Evolutionary conservation across 2,329 filamentous ascomycete species (phyloP), one percentile per base, ranked within the genome.

Genomic region (Alternaria brassicicola): DNA sequence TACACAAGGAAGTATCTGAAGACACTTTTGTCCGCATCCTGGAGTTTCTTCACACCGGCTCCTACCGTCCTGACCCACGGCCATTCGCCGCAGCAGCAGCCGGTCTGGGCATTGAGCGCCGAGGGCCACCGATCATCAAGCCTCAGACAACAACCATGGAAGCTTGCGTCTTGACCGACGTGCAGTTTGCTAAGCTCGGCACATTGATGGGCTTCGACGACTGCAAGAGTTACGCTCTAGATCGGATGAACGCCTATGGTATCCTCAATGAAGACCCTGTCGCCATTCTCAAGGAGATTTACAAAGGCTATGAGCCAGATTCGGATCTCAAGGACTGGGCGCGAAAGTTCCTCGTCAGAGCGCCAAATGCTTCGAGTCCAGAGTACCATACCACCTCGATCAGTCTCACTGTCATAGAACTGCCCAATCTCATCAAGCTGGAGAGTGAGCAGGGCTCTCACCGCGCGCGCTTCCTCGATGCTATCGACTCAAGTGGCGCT

Each of bases 231-330:
- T 67, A 76, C 28, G 74, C 76, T 5, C 61, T 81, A 8, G 46
- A 70, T 1, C 68, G 76, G 2, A 63, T 80, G 38, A 73, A 73
- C 50, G 48, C 60, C 0, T 69, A 76, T 35, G 60, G 63, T 13
- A 56, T 65, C 35, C 75, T 74, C 2, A 57, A 63, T 28, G 76
- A 79, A 51, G 72, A 79, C 46, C 77, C 78, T 10, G 66, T 80
- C 25, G 55, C 47, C 6, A 55, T 75, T 0, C 71, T 80, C n/a
- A 56, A 63, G 28, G 72, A 70, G 23, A 66, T 80, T 21, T 80
- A 80, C 59, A 59, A 51, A 17, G 64, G 59, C 31, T 39, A 35
- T 1, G 68, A 73, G 39, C 69, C 70, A 4, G 64, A 72, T 17
- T 43, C 55, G 1, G 65, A 68, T 15, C 58, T 73, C 7, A 63